Base-by-base conservation (phyloP, 768 basidiomycete genomes). In the Austroboletus eburneus region DNA sequence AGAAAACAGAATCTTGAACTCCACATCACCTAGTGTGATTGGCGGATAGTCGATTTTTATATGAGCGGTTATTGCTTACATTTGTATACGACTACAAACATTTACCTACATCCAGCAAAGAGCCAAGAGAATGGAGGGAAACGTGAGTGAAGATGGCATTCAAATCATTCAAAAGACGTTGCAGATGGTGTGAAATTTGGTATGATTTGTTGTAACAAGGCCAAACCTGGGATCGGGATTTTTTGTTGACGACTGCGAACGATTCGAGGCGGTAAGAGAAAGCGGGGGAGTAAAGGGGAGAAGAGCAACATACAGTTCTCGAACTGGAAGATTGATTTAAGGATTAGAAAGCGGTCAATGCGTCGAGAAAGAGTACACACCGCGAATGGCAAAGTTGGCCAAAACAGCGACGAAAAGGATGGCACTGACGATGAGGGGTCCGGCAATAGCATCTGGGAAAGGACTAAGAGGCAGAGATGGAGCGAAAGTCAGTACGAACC, bases 321-420 rank as follows among this genome's bases (percentile, higher is more conserved):
- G 79, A 18, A 85, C 83, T 85, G 49, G 8, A 18, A 2, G 48
- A 36, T 20, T 33, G 39, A 20, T 42, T 37, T n/a, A 25, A 10
- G 20, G 45, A 51, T 49, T 14, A 55, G 48, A 40, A 17, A n/a
- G 45, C 18, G 14, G 39, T 43, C 17, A 6, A 32, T 13, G 16
- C 3, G n/a, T 10, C 12, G 37, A 17, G 42, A 53, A 24, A n/a
- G 10, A 37, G 36, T 18, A 69, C 80, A 52, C 57, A 91, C 89
- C 84, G 69, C 94, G 83, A 49, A 95, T 73, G 50, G 91, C 57
- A 61, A 97, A 96, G 67, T 97, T 97, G 39, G 81, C 76, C 23
- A 95, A 75, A 8, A 99, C 78, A 8, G 91, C 96, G 38, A 85
- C 66, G 72, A 99, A 98, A 14, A 99, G 78, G 12, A 85, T 71